Conservation (phyloP, 306 rosid species). For the Senna siamea region DNA sequence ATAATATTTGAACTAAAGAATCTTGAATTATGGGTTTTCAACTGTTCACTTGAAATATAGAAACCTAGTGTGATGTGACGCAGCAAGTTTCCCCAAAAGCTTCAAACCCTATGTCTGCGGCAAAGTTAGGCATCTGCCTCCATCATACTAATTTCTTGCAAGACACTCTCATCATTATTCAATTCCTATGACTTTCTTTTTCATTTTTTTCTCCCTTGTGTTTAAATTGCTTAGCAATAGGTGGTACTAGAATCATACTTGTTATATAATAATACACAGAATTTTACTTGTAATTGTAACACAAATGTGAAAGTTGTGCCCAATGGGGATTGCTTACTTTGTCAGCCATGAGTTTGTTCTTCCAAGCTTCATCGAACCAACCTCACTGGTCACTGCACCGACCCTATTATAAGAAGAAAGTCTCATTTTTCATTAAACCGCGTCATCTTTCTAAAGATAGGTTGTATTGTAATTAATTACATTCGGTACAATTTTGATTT, state of each 20-base stretch:
- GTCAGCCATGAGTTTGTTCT: not conserved
- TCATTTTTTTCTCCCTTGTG: not conserved
- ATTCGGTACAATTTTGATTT: too few relatives aligned
- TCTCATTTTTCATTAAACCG: too few relatives aligned
- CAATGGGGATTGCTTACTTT: not conserved
- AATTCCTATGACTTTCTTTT: not conserved
- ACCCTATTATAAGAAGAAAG: too few relatives aligned
- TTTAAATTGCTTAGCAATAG: not conserved
- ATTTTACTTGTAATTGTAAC: too few relatives aligned
- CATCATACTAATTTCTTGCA: conserved; percentile 8
- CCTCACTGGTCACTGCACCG: too few relatives aligned
- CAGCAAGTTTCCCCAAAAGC: not conserved
- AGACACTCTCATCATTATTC: conserved; percentile 1
- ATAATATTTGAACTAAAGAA: not conserved
- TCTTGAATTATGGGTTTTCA: not conserved
- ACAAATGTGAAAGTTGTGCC: not conserved
- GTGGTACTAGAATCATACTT: not conserved
- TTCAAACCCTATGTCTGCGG: not conserved
- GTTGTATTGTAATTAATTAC: too few relatives aligned
- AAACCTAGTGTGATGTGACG: too few relatives aligned
- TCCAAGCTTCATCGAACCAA: too few relatives aligned
- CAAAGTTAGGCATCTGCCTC: conserved; percentile 6
- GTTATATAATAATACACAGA: not conserved
- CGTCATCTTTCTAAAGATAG: too few relatives aligned
- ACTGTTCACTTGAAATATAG: too few relatives aligned